Base-by-base conservation (phyloP, 805 yeast genomes). In the Sungouiella blattae region DNA sequence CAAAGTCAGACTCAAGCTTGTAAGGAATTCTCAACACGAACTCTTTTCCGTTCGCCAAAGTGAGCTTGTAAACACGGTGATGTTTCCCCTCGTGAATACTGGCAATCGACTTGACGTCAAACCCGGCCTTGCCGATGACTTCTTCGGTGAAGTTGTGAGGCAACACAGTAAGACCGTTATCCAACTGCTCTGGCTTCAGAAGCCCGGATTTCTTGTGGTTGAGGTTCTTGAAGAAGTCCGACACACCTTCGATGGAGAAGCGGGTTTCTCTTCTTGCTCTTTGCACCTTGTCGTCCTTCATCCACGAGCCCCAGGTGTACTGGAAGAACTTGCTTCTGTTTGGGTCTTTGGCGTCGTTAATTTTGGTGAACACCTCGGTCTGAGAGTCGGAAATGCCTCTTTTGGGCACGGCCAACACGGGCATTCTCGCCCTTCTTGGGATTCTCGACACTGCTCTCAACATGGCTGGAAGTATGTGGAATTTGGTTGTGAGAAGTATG, bases 271-370 rank as follows among this genome's bases (percentile, higher is more conserved):
- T 78, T 47, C 77, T 78, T 11, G 71, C 77, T 52, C 86, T 83
- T 57, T 93, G 89, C 21, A 60, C 61, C 37, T 70, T 73, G 56
- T 93, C 96, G 54, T 91, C 77, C 44, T 72, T 77, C 50, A 89
- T 65, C 98, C 98, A 91, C 5, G 95, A 75, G 31, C 98, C 98
- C 95, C 98, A 91, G 3, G 93, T 71, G 57, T 88, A 91, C 49
- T 83, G 78, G 69, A 87, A 91, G 53, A 93, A 86, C 28, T 77
- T 69, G 37, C 73, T 75, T 59, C 89, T 72, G 32, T 77, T 64
- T 8, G 87, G 87, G 53, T 83, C 89, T 26, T 69, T 61, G 37
- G 77, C 75, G 49, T 82, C 83, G 18, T 73, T 60, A 16, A 83
- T 52, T 40, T 70, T 71, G 35, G 89, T 83, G 53, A 55, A 67